Base-by-base conservation (phyloP, 139 green algal species). In the Volvox africanus region DNA sequence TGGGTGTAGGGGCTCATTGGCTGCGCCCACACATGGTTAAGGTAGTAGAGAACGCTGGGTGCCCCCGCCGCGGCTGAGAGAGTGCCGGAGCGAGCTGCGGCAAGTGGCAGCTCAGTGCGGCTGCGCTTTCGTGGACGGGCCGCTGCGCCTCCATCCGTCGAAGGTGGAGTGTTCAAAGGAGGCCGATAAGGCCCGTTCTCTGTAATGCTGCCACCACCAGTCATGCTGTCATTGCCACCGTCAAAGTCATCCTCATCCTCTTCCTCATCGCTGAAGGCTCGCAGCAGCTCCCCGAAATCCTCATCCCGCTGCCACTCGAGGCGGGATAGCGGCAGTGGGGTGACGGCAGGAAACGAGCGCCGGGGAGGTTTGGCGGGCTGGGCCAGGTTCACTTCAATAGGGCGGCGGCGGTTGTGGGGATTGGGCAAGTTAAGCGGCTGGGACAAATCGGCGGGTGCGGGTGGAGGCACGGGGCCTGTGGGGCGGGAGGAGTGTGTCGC, bases 261-360 rank as follows among this genome's bases (percentile, higher is more conserved):
- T 17, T 22, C 17, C 65, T 73, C 13, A 18, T 22, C 35, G 73
- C 3, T 28, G 33, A 61, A 18, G 13, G 35, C 35, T 37, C 44
- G 37, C 79, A 36, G 79, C 37, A 19, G 24, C 21, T 85, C 24
- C 22, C 67, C 24, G 32, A 61, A 61, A 24, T 73, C 80, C 28
- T 89, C 69, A 17, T 89, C 69, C 85, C 69, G 36, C 69, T 55
- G 36, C 85, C 85, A 89, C 28, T 82, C 37, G n/a, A 89, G 69
- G 2, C 85, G 36, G 0, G 37, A 32, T n/a, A 82, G 69, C n/a
- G 85, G 85, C 85, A 89, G 85, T 17, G 85, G 37, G 35, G 18
- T 18, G 19, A 71, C 85, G 28, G 19, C 37, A 0, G 85, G 85
- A 50, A 89, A 89, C 37, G n/a, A 35, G 37, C 69, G 85, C 18